A percentile compares a stretch with the other conserved stretches of the same genome.
phyloP scores from a whole-genome alignment of 768 basidiomycete species.

The Tylopilus cervinicoccineus region DNA sequence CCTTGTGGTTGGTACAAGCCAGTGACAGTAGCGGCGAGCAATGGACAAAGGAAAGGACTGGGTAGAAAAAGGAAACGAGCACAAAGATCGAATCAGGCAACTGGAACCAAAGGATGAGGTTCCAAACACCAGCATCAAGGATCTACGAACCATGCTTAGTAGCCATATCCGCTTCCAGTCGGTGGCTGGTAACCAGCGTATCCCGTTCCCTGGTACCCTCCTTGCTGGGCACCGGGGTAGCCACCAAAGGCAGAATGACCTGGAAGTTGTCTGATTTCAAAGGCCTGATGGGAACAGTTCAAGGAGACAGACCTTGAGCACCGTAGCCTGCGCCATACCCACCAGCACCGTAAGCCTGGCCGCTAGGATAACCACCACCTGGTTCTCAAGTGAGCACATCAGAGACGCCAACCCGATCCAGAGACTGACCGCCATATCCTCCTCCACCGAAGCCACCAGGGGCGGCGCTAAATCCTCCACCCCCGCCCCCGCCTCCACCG shows the following conservation, averaged over 20 bases:
- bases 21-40: neutral
- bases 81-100: neutral
- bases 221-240: conserved; percentile 15
- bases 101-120: neutral
- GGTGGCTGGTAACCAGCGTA: conserved; percentile 27
- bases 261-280: neutral
- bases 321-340: conserved; percentile 26
- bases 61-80: neutral
- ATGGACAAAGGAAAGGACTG: neutral
- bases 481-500: conserved; percentile 43
- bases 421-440: conserved; percentile 18
- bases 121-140: no score
- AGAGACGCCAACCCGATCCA: no score
- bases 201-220: conserved; percentile 21
- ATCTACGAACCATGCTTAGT: conserved; percentile 16
- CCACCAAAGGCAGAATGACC: conserved; percentile 7
- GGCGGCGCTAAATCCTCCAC: conserved; percentile 27
- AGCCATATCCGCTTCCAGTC: conserved; percentile 24
- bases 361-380: conserved; percentile 29
- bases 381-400: conserved; percentile 15
- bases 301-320: conserved; percentile 9
- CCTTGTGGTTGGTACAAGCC: conserved; percentile 3
- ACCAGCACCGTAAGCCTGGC: conserved; percentile 19
- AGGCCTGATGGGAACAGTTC: neutral
- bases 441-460: conserved; percentile 34